Base-by-base conservation (phyloP, 2,329 filamentous ascomycete genomes). In the Cercospora citrullina region DNA sequence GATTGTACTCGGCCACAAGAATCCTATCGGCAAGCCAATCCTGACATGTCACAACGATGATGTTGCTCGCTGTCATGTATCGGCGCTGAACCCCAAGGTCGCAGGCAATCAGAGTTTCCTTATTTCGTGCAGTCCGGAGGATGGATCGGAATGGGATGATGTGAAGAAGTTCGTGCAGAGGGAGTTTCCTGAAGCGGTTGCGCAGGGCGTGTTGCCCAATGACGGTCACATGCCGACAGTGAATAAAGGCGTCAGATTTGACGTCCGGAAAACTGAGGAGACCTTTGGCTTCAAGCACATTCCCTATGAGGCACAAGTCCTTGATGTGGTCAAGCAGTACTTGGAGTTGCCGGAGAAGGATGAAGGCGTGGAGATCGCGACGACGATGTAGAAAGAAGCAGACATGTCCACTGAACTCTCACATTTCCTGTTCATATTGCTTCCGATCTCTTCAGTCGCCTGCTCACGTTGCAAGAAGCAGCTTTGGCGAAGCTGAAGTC, bases 21-120 rank as follows among this genome's bases (percentile, higher is more conserved):
- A 63, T 28, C 31, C 53, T 51, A 39, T 64, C 6, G 62, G 48
- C 51, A 62, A 62, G 60, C 60, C 48, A 28, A 36, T 42, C n/a
- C 30, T 42, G 30, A 58, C 65, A 51, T 33, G 63, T 33, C 75
- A 78, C 59, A 51, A 77, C 8, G 75, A 79, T 33, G 78, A 80
- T 63, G 71, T 76, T 3, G 78, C 76, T 7, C 69, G 71, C 5
- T 75, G 60, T 18, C 78, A 80, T 55, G 72, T 80, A 18, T 67
- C 70, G 39, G 71, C 75, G 1, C 70, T 80, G 12, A 65, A 73
- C n/a, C 63, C 66, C 8, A 48, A 51, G 4, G 57, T 73, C 7
- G 16, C 33, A 5, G 71, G 72, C 5, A 73, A 72, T 39, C 72
- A 73, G 23, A 64, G 68, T 58, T 74, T 67, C 26, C 23, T 74